Conservation (phyloP, 306 rosid genomes). For the Pterocarpus macrocarpus region DNA sequence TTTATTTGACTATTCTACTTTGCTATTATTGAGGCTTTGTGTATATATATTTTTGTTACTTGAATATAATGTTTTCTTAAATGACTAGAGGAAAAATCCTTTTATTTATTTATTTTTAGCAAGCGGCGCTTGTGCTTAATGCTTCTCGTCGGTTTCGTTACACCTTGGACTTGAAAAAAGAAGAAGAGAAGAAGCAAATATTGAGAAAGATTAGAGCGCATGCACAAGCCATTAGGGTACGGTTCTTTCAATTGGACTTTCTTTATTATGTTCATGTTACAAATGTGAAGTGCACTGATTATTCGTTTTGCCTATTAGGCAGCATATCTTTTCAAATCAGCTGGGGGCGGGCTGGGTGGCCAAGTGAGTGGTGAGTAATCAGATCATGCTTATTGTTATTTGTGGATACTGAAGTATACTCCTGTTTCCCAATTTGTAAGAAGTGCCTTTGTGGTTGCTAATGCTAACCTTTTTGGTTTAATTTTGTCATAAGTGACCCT, state of each 20-base stretch:
- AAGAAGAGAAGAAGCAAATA: constrained; percentile 76
- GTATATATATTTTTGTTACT: constrained; percentile 18
- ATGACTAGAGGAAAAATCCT: not conserved
- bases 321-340: constrained; percentile 76
- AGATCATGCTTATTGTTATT: constrained; percentile 16
- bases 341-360: constrained; percentile 35
- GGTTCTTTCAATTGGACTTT: constrained; percentile 42
- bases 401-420: constrained; percentile 17
- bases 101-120: constrained; percentile 55
- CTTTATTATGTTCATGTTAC: constrained; percentile 25
- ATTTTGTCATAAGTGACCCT: not conserved
- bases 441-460: too few species aligned
- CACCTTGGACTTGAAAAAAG: constrained; percentile 95
- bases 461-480: constrained; percentile 16
- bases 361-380: constrained; percentile 62
- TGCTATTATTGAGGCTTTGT: constrained; percentile 19
- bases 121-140: constrained; percentile 98
- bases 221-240: constrained; percentile 86
- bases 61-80: not conserved
- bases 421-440: not conserved
- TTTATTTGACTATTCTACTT: constrained; percentile 26
- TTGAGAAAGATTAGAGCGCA: constrained; percentile 84
- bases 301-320: constrained; percentile 65
- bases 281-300: constrained; percentile 39
- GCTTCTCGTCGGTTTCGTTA: constrained; percentile 99